Evolutionary conservation across 2,329 filamentous ascomycete species (phyloP), one percentile per base, ranked within the genome.

Genomic region (Alternaria ventricosa): DNA sequence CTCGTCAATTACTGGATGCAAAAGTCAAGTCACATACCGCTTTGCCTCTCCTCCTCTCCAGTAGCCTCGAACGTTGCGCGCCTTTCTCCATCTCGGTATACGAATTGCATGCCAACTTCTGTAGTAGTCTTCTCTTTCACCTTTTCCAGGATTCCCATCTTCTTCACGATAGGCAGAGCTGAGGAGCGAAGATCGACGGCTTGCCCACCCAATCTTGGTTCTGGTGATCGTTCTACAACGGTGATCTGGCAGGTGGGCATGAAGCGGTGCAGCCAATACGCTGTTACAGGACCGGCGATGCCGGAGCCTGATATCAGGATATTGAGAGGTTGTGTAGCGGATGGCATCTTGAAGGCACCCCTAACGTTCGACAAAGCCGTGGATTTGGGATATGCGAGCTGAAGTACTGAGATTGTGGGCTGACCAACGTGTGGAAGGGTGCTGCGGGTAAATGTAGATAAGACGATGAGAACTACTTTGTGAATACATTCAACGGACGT

Each of bases 111-210:
- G 5, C 87, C 88, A 45, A 76, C 60, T 76, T 89, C 85, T 15
- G 82, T 69, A 15, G 87, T 84, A 2, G 71, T 66, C 20, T 74
- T 78, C 15, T 72, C 67, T 7, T 81, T 80, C 30, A 82, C 78
- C 0, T 72, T 76, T 6, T 82, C 69, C 30, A 85, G 75, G 3
- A 88, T 73, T 0, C 84, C 86, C 86, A 88, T 87, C 4, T 81
- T 81, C 58, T 79, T 82, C 15, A 53, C 49, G 18, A 53, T 53
- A 1, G 49, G 49, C 20, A 88, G 81, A 0, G 83, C 86, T 22
- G 83, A 81, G 12, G 81, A 84, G 4, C 85, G 82, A 3, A 89
- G 76, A 69, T 89, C 87, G 27, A 89, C 74, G 53, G 87, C 86
- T 4, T 84, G 82, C 0, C 87, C 87, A 0, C 79, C 79, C 1